A percentile compares a stretch with the other conserved stretches of the same genome.
Conservation (phyloP, 2,329 filamentous ascomycete genomes). For the Fusarium anguioides region DNA sequence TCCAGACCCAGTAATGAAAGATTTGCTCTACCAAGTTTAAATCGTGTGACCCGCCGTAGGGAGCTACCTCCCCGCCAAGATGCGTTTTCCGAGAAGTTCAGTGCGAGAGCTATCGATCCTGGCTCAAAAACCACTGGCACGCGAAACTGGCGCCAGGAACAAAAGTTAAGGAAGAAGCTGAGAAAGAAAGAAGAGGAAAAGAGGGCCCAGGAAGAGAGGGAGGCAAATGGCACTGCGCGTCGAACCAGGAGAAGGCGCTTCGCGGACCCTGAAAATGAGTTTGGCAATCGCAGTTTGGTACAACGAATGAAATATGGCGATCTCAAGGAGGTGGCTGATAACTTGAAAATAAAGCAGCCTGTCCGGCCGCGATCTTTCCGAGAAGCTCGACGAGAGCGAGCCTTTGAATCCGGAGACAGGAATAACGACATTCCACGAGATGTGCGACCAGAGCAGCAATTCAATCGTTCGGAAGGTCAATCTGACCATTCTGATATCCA, state of each 20-base stretch:
- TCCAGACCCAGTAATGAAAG: neutral
- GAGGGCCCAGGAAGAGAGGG: constrained; percentile 50
- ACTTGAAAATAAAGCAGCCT: constrained; percentile 43
- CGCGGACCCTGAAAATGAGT: constrained; percentile 58
- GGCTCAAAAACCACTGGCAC: constrained; percentile 26
- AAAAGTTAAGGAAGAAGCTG: constrained; percentile 65
- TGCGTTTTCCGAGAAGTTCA: constrained; percentile 40
- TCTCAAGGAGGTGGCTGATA: constrained; percentile 45
- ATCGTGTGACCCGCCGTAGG: neutral
- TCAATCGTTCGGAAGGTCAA: neutral
- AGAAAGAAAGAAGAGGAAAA: constrained; percentile 55
- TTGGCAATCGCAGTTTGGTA: constrained; percentile 67
- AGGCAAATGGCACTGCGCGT: constrained; percentile 50
- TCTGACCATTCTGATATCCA: neutral
- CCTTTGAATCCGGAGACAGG: neutral
- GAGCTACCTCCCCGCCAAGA: constrained; percentile 14
- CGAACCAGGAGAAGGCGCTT: constrained; percentile 64
- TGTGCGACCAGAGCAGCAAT: constrained; percentile 7
- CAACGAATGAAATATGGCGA: constrained; percentile 63
- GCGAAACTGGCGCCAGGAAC: constrained; percentile 48
- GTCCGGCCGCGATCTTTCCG: constrained; percentile 42
- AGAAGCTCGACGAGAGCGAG: constrained; percentile 19
- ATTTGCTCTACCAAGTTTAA: neutral
- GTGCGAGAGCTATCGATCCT: constrained; percentile 43
- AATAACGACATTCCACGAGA: neutral